Conservation (phyloP, 257 asterid species). For the Nicotiana undulata region DNA sequence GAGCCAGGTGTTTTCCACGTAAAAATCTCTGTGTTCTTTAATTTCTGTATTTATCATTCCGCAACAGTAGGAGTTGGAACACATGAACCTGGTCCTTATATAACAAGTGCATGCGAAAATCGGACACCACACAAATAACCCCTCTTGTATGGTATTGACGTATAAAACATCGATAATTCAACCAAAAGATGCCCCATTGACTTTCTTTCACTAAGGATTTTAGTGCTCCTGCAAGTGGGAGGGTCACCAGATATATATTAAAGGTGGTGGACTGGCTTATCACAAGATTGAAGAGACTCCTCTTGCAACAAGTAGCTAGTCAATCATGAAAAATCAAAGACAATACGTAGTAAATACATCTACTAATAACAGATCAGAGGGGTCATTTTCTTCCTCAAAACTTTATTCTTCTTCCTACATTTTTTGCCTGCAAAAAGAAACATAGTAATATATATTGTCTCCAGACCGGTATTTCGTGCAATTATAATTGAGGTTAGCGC, state of each 20-base stretch:
- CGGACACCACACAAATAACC: too few relatives aligned
- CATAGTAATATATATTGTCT: not conserved
- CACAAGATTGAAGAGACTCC: constrained; percentile 6
- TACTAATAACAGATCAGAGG: not conserved
- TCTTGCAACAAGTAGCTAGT: not conserved
- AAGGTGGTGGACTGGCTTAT: constrained; percentile 4
- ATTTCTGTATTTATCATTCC: too few relatives aligned
- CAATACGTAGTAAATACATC: not conserved
- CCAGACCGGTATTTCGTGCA: not conserved
- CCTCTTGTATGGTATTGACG: too few relatives aligned
- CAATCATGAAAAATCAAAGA: constrained; percentile 9
- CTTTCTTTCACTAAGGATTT: not conserved
- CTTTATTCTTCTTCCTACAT: not conserved
- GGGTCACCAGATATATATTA: constrained; percentile 11
- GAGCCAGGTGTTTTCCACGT: too few relatives aligned
- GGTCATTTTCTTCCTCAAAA: not conserved
- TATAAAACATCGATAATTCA: too few relatives aligned
- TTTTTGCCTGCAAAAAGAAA: constrained; percentile 6
- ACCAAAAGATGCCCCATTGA: constrained; percentile 4
- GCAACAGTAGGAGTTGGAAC: too few relatives aligned
- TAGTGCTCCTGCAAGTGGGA: constrained; percentile 20
- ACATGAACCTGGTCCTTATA: too few relatives aligned
- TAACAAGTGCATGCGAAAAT: too few relatives aligned
- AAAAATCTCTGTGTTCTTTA: too few relatives aligned
- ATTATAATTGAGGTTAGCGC: not conserved